These are phyloP conservation scores for Angomonas deanei DNA, from an alignment of 208 protist species.

Conservation along the genomic window DNA sequence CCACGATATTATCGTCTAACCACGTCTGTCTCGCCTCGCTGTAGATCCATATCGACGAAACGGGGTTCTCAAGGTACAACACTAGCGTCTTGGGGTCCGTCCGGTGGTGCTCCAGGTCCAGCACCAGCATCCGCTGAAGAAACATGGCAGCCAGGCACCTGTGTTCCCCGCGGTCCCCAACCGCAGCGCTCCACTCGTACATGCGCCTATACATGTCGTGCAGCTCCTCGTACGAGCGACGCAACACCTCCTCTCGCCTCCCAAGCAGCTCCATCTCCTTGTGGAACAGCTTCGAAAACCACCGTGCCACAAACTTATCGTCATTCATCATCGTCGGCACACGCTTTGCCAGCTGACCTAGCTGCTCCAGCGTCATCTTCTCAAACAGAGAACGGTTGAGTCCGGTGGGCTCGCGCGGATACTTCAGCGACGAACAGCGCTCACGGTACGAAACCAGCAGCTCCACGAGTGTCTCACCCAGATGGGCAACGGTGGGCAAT, in stretches of 20 bases:
- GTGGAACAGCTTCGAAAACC: not conserved
- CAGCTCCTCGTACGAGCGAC: not conserved
- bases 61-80: not conserved
- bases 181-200: not conserved
- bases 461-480: not conserved
- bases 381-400: too few species aligned
- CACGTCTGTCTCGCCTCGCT: not conserved
- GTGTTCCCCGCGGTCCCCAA: not conserved
- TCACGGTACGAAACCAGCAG: not conserved
- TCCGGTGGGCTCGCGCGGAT: too few species aligned
- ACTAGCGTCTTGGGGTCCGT: not conserved
- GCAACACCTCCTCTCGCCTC: not conserved
- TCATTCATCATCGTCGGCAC: not conserved
- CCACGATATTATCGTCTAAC: not conserved
- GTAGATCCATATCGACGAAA: not conserved
- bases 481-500: not conserved
- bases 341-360: not conserved
- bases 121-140: not conserved
- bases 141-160: not conserved
- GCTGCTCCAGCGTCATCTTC: not conserved
- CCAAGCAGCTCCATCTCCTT: not conserved
- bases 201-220: not conserved
- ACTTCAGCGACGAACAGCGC: not conserved
- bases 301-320: not conserved
- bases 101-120: constrained; percentile 2